Conservation (phyloP, 176 grass and related monocot genomes). For the Triticum timopheevii region DNA sequence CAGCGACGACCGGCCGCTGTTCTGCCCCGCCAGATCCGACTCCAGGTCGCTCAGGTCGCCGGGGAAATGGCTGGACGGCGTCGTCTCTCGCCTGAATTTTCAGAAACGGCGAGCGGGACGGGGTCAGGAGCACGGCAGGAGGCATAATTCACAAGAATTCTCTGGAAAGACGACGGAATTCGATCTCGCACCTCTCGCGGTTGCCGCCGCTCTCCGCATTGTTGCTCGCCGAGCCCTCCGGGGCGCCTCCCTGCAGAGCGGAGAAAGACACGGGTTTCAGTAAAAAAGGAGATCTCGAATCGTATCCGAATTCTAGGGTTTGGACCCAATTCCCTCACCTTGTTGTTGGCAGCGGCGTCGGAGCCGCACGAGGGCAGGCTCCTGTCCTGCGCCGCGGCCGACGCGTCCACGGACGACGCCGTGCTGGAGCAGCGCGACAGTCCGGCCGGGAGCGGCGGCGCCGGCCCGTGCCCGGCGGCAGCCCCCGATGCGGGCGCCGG, state of each 20-base stretch:
- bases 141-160: constrained; percentile 40
- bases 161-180: background rate
- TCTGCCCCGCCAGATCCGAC: constrained; percentile 41
- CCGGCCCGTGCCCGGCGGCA: background rate
- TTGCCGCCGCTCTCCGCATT: constrained; percentile 40
- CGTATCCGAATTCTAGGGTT: constrained; percentile 37
- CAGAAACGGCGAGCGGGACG: background rate
- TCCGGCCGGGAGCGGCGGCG: background rate
- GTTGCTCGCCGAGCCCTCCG: constrained; percentile 39
- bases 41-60: constrained; percentile 59
- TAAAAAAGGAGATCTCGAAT: constrained; percentile 41
- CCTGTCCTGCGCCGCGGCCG: background rate
- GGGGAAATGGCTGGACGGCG: constrained; percentile 45
- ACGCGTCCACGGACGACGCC: constrained; percentile 32
- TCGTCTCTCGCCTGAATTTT: constrained; percentile 61
- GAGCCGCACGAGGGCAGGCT: constrained; percentile 32
- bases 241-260: constrained; percentile 35
- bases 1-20: background rate
- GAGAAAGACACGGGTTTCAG: constrained; percentile 3
- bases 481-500: background rate
- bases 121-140: background rate
- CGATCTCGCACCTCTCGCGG: constrained; percentile 45
- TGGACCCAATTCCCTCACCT: constrained; percentile 44
- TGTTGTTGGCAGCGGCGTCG: background rate
- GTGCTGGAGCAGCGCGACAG: constrained; percentile 70